Conservation (phyloP, 768 basidiomycete genomes). For the Podaxis sp. region DNA sequence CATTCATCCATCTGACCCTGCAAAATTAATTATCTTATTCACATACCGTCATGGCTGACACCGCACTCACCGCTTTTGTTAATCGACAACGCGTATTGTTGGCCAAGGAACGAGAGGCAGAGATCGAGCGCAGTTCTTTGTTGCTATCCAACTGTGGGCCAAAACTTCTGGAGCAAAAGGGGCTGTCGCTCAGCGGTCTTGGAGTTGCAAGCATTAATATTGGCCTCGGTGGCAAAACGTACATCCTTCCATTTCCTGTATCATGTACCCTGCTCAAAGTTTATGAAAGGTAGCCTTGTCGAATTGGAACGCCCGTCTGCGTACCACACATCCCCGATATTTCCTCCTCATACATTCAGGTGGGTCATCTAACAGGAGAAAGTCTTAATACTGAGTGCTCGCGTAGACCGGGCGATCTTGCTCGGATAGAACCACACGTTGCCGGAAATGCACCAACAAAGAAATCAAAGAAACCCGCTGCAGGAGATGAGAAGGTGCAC, state of each 20-base stretch:
- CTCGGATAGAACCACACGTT: conserved; percentile 74
- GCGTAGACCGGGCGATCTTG: conserved; percentile 81
- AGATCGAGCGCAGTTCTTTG: conserved; percentile 74
- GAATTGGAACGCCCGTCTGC: conserved; percentile 83
- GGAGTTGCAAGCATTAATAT: conserved; percentile 69
- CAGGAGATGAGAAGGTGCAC: conserved; percentile 33
- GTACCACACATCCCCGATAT: conserved; percentile 62
- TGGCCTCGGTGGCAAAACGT: conserved; percentile 94
- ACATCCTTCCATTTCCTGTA: conserved; percentile 14
- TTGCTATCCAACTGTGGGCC: conserved; percentile 80
- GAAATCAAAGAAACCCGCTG: conserved; percentile 39
- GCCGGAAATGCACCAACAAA: conserved; percentile 31
- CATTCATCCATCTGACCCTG: not conserved
- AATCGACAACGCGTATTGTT: conserved; percentile 65
- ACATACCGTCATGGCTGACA: conserved; percentile 25
- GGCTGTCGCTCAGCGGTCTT: conserved; percentile 73
- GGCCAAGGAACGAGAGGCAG: conserved; percentile 71
- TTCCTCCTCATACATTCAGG: conserved; percentile 89
- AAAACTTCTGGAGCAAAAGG: conserved; percentile 83
- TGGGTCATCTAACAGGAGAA: conserved; percentile 21
- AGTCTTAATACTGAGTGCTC: not conserved
- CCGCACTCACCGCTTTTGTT: conserved; percentile 53
- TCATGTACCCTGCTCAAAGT: conserved; percentile 16
- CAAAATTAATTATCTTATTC: not conserved
- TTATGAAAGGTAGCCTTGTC: conserved; percentile 59